A percentile compares a stretch with the other conserved stretches of the same genome.
Conservation (phyloP, 345 rosid species). For the Mallotus nudiflorus region DNA sequence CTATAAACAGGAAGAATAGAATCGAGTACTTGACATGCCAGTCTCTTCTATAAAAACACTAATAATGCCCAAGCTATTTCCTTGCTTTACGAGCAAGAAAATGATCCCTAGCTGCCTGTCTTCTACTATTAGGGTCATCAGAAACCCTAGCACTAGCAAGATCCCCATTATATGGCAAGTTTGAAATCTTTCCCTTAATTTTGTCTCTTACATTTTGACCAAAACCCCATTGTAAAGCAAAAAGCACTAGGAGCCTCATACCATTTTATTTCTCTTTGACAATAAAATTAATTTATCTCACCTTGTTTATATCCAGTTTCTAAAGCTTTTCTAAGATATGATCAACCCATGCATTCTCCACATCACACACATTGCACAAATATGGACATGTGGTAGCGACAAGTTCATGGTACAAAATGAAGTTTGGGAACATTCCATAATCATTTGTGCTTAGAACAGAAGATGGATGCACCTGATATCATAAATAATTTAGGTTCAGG, state of each 20-base stretch:
- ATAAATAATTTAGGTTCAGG: slow-evolving; percentile 12
- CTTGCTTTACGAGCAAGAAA: slow-evolving; percentile 83
- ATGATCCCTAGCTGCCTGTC: slow-evolving; percentile 86
- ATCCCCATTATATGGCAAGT: slow-evolving; percentile 34
- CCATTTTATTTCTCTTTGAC: neutral
- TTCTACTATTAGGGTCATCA: slow-evolving; percentile 50
- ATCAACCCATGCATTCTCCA: slow-evolving; percentile 71
- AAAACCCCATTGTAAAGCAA: slow-evolving; percentile 56
- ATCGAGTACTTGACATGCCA: neutral
- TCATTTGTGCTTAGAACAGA: slow-evolving; percentile 66
- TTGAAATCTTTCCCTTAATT: slow-evolving; percentile 34
- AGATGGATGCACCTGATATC: slow-evolving; percentile 76
- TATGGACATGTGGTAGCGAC: slow-evolving; percentile 76
- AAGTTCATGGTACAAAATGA: slow-evolving; percentile 83
- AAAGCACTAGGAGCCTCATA: neutral
- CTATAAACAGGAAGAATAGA: neutral
- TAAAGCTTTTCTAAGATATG: slow-evolving; percentile 72
- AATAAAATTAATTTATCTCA: slow-evolving; percentile 52
- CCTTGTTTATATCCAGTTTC: slow-evolving; percentile 55
- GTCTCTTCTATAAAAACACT: neutral
- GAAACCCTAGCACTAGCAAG: slow-evolving; percentile 23
- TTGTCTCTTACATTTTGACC: slow-evolving; percentile 28
- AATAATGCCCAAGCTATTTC: slow-evolving; percentile 29
- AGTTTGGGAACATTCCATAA: slow-evolving; percentile 71
- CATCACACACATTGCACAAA: slow-evolving; percentile 71